Evolutionary conservation across 2,329 filamentous ascomycete genomes (phyloP), one percentile per base, ranked within the genome.

Genomic region (Cucurbitaria berberidis): DNA sequence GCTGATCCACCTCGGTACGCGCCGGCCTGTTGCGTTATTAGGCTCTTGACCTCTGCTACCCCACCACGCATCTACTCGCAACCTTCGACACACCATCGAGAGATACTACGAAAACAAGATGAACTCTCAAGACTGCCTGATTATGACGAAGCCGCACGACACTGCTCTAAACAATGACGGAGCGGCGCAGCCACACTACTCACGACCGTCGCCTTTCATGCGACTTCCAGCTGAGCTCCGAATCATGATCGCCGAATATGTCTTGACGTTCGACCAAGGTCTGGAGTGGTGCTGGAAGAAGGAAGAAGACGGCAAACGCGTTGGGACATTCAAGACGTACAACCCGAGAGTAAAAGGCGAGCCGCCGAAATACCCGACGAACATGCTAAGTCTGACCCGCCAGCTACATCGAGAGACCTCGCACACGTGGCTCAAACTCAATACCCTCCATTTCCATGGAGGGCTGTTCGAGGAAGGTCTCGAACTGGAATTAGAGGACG

Each of bases 211-310:
- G 5, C 24, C 24, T 26, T 9, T 26, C 24, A 26, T 26, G 24
- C 24, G 24, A 9, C 39, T 42, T 11, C 39, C 39, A 27, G 21
- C 27, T 29, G 39, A 42, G 15, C 24, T 42, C 15, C 39, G 39
- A 15, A 24, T 26, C 29, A 45, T 35, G 30, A 36, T 35, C 19
- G 43, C 43, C 18, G 32, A 35, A 21, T 45, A 36, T 19, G 18
- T 21, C 13, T 18, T 39, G 3, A 27, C 4, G 1, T 26, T 2
- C 9, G 16, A 11, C 9, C 11, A 45, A 15, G 27, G 36, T 11
- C 36, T 51, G 13, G 6, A 18, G 1, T 51, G 48, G 42, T 22
- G 10, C 35, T 51, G 42, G 42, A 46, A 35, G 42, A 46, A 26
- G 9, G 24, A 26, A 26, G 24, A 26, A 26, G 24, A 26, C 24